These are phyloP conservation scores for Zasmidium angulare DNA, from an alignment of 2,329 filamentous ascomycete genomes.

Conservation along the genomic window DNA sequence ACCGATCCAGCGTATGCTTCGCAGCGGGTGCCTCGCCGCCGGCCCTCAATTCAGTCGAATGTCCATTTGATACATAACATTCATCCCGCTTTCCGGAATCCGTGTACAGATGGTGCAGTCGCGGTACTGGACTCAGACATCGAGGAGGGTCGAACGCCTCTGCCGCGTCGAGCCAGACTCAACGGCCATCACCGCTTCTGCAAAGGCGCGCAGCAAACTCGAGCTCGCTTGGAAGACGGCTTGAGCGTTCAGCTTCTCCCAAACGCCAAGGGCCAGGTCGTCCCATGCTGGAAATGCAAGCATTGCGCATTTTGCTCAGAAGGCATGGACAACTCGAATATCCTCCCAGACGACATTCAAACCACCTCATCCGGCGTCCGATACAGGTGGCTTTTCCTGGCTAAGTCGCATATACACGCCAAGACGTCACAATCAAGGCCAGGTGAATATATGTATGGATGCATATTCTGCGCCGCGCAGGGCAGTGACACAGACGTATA, in stretches of 20 bases:
- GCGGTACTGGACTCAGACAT: not conserved
- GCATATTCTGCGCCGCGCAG: slow-evolving; percentile 22
- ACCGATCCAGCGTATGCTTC: not conserved
- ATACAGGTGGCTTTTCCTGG: slow-evolving; percentile 21
- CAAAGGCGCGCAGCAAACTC: slow-evolving; percentile 15
- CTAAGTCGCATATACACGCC: slow-evolving; percentile 14
- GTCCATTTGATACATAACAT: not conserved
- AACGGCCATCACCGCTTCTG: slow-evolving; percentile 19
- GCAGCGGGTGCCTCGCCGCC: not conserved
- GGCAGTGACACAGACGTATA: slow-evolving; percentile 3
- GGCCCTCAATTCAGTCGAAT: not conserved
- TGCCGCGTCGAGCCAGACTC: not conserved
- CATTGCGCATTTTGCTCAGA: slow-evolving; percentile 14
- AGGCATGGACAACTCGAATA: not conserved
- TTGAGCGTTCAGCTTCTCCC: slow-evolving; percentile 11
- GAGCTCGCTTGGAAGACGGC: slow-evolving; percentile 6
- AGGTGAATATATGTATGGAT: slow-evolving; percentile 16
- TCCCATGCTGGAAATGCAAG: slow-evolving; percentile 17
- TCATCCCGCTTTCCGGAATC: slow-evolving; percentile 5
- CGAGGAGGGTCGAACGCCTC: not conserved
- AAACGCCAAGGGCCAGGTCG: slow-evolving; percentile 1
- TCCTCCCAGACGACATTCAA: slow-evolving; percentile 10
- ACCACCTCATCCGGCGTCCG: slow-evolving; percentile 12
- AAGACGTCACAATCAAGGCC: not conserved
- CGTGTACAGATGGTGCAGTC: not conserved